Conservation (phyloP, 805 yeast genomes). For the Ogataea siamensis region DNA sequence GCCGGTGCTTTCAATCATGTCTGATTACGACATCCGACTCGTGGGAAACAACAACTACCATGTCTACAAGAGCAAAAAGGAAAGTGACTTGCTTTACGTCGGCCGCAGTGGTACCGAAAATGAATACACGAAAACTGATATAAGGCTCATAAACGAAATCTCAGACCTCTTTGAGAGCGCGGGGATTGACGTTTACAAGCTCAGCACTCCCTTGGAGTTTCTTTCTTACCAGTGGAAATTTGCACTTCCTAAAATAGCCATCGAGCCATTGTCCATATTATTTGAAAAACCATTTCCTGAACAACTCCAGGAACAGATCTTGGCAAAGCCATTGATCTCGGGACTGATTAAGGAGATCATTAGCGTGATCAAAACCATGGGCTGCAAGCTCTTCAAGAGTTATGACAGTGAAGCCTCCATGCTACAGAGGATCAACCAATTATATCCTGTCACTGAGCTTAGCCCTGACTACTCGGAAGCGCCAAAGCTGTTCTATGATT, state of each 20-base stretch:
- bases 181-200: slow-evolving; percentile 46
- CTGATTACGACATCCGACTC: slow-evolving; percentile 56
- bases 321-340: slow-evolving; percentile 80
- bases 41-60: slow-evolving; percentile 34
- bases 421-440: slow-evolving; percentile 49
- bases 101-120: slow-evolving; percentile 42
- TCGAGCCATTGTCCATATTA: slow-evolving; percentile 71
- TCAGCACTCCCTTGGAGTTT: slow-evolving; percentile 54
- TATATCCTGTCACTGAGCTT: slow-evolving; percentile 37
- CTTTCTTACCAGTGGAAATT: slow-evolving; percentile 80
- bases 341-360: slow-evolving; percentile 77
- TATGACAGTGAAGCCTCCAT: slow-evolving; percentile 65
- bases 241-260: slow-evolving; percentile 73
- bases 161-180: slow-evolving; percentile 39
- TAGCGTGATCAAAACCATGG: slow-evolving; percentile 74
- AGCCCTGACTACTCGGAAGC: slow-evolving; percentile 40
- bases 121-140: slow-evolving; percentile 41
- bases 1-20: slow-evolving; percentile 55
- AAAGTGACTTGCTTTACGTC: slow-evolving; percentile 46
- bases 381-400: slow-evolving; percentile 66
- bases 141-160: slow-evolving; percentile 37
- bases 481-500: slow-evolving; percentile 67
- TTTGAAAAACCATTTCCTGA: slow-evolving; percentile 70
- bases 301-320: slow-evolving; percentile 58
- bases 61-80: slow-evolving; percentile 38